Evolutionary conservation across 2,329 filamentous ascomycete genomes (phyloP), one percentile per base, ranked within the genome.

Genomic region (Diaporthe capsici): DNA sequence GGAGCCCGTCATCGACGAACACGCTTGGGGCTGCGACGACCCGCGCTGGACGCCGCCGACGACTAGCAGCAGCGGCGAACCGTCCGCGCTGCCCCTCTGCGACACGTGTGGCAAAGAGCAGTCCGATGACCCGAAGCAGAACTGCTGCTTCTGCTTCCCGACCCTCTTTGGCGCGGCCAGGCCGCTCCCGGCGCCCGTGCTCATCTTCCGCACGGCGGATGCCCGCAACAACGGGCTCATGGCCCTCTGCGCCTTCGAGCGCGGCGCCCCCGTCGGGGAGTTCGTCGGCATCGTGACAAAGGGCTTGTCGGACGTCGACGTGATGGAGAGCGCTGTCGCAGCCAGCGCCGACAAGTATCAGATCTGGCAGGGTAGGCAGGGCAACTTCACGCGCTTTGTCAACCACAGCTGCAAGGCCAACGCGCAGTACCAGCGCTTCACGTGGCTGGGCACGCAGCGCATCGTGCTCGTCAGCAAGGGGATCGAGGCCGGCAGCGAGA

Each of bases 371-470:
- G 89, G 89, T 0, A 81, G 82, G 72, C 85, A 87, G 80, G 88
- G 90, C 4, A 91, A 91, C 78, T 90, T 88, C 77, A 91, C 89
- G 2, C 84, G 89, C 0, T 91, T 92, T 78, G 87, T 91, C 55
- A 91, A 91, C 79, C 89, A 91, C 78, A 90, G 88, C 60, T 91
- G 89, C 80, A 86, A 87, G 22, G 87, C 89, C 2, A 91, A 91
- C 77, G 86, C 87, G 71, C 89, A 90, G 79, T 90, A 89, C 61
- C 86, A 90, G 78, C 85, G 85, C 13, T 91, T 91, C 79, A 84
- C 85, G n/a, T 91, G 90, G 89, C 79, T 89, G 25, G 87, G 89
- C 31, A 86, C 85, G 6, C 88, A 91, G 81, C 83, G 88, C 17
- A 87, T 91, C 17, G 83, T 91, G 28, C 82, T 91, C 5, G 89